Evolutionary conservation across 2,329 filamentous ascomycete species (phyloP).

Genomic region (Fusarium pilosicola): DNA sequence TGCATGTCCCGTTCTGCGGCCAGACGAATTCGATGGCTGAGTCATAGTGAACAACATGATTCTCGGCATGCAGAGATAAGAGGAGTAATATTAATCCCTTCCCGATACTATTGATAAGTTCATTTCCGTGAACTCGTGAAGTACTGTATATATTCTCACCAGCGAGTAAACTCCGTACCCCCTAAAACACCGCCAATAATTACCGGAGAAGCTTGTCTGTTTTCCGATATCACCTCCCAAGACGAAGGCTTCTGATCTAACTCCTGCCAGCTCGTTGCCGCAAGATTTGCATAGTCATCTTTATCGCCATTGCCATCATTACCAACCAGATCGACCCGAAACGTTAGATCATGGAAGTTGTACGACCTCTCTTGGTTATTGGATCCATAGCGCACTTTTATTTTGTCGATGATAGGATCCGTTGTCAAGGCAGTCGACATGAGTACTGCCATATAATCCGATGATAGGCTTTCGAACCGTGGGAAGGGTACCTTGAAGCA

Average conservation of each 20-base stretch:
- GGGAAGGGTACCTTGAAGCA: background rate
- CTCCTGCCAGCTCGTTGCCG: background rate
- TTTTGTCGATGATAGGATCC: background rate
- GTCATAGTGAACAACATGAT: no score
- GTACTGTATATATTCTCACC: no score
- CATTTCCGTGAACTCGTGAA: no score
- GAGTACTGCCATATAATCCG: background rate
- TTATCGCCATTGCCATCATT: background rate
- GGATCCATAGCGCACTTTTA: fast-evolving
- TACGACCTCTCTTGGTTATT: fast-evolving
- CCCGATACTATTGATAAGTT: no score
- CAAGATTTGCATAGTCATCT: fast-evolving
- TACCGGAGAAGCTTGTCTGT: no score
- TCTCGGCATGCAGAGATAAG: background rate
- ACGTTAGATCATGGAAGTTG: background rate
- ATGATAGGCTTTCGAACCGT: background rate
- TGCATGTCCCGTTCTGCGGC: background rate
- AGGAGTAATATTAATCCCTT: background rate
- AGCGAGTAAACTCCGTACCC: background rate
- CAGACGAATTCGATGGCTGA: background rate
- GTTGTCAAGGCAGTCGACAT: background rate
- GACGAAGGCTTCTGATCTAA: background rate
- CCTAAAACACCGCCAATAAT: fast-evolving
- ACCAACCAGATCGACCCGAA: background rate
- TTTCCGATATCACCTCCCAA: no score